A percentile compares a stretch with the other conserved stretches of the same genome.
These are phyloP conservation scores for Macrophomina pseudophaseolina DNA, from an alignment of 2,329 filamentous ascomycete genomes.

Conservation along the genomic window DNA sequence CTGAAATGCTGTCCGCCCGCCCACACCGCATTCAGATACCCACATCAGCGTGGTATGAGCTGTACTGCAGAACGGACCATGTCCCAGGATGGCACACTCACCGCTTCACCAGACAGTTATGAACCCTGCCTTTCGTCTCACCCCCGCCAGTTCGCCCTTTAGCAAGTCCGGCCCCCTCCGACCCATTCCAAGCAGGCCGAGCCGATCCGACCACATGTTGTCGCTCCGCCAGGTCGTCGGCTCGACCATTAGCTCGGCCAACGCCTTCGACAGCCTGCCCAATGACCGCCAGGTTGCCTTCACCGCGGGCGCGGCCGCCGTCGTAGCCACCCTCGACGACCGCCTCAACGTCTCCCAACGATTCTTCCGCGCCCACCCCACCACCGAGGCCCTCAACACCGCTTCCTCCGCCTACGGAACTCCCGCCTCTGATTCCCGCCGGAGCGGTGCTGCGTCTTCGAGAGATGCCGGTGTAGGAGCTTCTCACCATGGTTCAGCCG, in stretches of 20 bases:
- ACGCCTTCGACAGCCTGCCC: constrained; percentile 81
- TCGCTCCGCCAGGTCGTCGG: constrained; percentile 86
- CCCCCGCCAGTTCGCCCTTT: constrained; percentile 73
- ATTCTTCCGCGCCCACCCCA: constrained; percentile 86
- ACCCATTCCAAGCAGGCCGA: constrained; percentile 61
- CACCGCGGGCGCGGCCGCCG: constrained; percentile 90
- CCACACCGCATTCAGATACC: constrained; percentile 22
- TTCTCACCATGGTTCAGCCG: constrained; percentile 53
- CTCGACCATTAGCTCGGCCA: constrained; percentile 82
- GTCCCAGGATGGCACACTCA: constrained; percentile 24
- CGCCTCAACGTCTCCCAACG: constrained; percentile 71
- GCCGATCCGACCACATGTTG: constrained; percentile 57
- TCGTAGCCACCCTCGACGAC: constrained; percentile 79
- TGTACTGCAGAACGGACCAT: constrained; percentile 22
- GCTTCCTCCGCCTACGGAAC: constrained; percentile 59
- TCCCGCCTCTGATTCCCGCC: constrained; percentile 55
- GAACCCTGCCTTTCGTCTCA: constrained; percentile 24
- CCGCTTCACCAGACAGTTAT: constrained; percentile 27
- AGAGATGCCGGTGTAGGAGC: constrained; percentile 54
- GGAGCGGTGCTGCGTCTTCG: constrained; percentile 61
- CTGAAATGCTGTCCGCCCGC: constrained; percentile 17
- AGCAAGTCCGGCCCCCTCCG: constrained; percentile 64
- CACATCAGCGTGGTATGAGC: constrained; percentile 24
- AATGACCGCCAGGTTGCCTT: constrained; percentile 78
- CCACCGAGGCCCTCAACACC: constrained; percentile 68